phyloP scores from a whole-genome alignment of 179 eudicot species.

The Spinacia oleracea region DNA sequence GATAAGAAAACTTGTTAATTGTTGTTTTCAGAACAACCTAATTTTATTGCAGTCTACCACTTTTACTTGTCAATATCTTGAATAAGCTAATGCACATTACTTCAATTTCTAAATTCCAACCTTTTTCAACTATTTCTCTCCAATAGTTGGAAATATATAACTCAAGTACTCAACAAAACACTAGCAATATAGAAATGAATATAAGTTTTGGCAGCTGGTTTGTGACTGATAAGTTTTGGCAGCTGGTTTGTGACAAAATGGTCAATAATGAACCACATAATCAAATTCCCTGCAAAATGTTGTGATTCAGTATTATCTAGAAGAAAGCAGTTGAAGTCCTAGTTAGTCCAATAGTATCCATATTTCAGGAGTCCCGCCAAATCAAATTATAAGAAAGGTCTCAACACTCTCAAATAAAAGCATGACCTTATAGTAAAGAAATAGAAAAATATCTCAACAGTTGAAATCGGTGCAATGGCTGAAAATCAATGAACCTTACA shows the following conservation, averaged over 20 bases:
- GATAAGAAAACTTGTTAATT: neutral
- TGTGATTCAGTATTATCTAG: no score
- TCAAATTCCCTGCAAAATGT: no score
- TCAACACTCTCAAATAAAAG: no score
- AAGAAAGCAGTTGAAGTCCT: no score
- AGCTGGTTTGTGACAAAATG: neutral
- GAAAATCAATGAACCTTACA: no score
- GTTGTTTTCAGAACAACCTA: neutral
- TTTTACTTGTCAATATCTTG: neutral
- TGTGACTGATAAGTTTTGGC: neutral
- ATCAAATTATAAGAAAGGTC: no score
- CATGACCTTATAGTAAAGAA: no score
- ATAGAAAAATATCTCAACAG: no score
- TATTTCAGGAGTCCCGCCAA: no score
- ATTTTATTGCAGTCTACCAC: neutral
- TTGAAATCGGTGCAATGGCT: no score
- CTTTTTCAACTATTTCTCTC: neutral
- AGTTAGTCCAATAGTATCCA: no score
- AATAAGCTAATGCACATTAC: neutral
- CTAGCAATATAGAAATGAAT: neutral
- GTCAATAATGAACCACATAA: neutral
- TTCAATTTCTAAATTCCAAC: neutral
- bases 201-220: neutral
- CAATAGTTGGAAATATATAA: neutral
- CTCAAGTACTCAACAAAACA: neutral